Evolutionary conservation across 352 stramenopile genomes (phyloP), one percentile per base, ranked within the genome.

Genomic region (Phytopythium mirpurense): DNA sequence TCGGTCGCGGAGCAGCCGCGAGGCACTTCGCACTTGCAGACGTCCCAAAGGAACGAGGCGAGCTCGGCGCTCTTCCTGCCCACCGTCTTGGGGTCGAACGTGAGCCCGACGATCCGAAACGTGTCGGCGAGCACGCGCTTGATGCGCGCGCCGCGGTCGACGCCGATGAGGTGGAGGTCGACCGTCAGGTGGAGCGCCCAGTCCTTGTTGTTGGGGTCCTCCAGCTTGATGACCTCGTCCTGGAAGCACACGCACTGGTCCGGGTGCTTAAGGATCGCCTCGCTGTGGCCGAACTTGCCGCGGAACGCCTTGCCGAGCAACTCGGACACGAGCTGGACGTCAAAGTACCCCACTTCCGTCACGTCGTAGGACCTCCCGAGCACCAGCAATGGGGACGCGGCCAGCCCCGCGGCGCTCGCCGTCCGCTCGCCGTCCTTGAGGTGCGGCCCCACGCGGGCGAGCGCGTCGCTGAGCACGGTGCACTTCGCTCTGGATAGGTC

Each of bases 361-460:
- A 88, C 60, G 36, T 90, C 69, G 52, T 81, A 90, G 18, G 70
- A 84, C 1, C 64, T 59, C 0, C 79, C 79, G 19, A 88, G 60
- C 14, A 88, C 46, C 51, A 70, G 72, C 8, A 58, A 61, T 4
- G 34, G 46, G 1, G 32, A 44, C 14, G n/a, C 23, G 26, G 21
- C 24, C 12, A 27, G 2, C 5, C 27, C 50, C 10, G 52, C 5
- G 7, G 19, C 48, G 15, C 12, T 37, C 36, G 56, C 26, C 41
- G 37, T 11, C 5, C 14, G 16, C 29, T 47, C 18, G 14, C 5
- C 21, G 24, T 46, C 29, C 12, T 37, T 52, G n/a, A 47, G 10
- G 34, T 48, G 15, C 7, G 29, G 15, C 51, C 26, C 37, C 41
- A 46, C 0, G 14, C 7, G 4, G 2, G 14, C 15, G 12, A 86